Evolutionary conservation across 2,329 filamentous ascomycete genomes (phyloP), one percentile per base, ranked within the genome.

Genomic region (Hymenotorrendiella dingleyae): DNA sequence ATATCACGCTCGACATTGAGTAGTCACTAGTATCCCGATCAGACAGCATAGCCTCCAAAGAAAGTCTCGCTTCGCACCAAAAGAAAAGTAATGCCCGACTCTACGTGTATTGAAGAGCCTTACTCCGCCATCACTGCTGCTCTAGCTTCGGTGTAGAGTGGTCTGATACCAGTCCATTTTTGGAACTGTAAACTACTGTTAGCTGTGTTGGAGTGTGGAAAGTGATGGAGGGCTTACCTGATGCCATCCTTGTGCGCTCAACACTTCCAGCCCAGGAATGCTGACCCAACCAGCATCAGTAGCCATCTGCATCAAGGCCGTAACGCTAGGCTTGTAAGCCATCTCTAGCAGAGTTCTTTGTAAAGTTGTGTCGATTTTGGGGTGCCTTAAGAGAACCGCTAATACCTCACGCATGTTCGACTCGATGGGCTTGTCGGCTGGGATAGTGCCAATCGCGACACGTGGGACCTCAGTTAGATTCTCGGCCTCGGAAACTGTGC

Each of bases 271-370:
- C 0, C 93, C 93, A 6, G 88, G 82, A 49, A 97, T 83, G 2
- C 84, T 88, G 43, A 69, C 74, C 93, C 93, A 98, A 3, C 83
- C 82, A 10, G 77, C 76, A 53, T 84, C 76, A 55, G 80, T 73
- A 2, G 90, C 91, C 60, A 96, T 69, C 61, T 85, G 76, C 81
- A 97, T 96, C 53, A 95, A 66, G 6, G 83, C 78, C 4, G 93
- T 98, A 40, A 86, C 75, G 0, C 76, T 71, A 16, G 93, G 93
- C 65, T 91, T 94, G 65, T 98, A 98, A 2, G 93, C 91, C 90
- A 98, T 95, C 64, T 98, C 93, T 3, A 97, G 67, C 47, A 97
- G 66, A 10, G 93, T 76, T 16, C 76, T 74, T 20, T 65, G 54
- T 12, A 62, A 35, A 4, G 34, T 33, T 20, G 43, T 44, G 50